Conservation (phyloP, 768 basidiomycete species). For the Melanogaster broomeanus region DNA sequence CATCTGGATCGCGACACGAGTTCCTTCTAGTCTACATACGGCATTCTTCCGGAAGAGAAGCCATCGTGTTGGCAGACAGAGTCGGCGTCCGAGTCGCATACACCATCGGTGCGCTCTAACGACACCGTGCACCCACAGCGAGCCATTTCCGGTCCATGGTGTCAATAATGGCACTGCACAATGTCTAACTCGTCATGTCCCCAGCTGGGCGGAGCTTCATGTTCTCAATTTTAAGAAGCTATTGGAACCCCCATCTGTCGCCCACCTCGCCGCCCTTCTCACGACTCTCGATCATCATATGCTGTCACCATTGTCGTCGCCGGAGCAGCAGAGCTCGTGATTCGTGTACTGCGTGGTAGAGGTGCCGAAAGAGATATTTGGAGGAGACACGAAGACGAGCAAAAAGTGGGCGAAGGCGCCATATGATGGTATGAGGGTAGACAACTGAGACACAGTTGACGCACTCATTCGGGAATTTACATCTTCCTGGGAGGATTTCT, state of each 20-base stretch:
- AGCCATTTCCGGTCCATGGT: not conserved
- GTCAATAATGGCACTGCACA: slow-evolving; percentile 6
- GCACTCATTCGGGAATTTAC: slow-evolving; percentile 11
- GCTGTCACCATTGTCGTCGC: not conserved
- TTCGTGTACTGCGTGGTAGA: slow-evolving; percentile 13
- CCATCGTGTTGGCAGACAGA: slow-evolving; percentile 4
- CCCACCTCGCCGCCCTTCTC: slow-evolving; percentile 8
- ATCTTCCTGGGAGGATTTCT: slow-evolving; percentile 10
- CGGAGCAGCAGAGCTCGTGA: slow-evolving; percentile 5
- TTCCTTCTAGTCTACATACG: slow-evolving; percentile 8
- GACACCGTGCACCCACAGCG: not conserved
- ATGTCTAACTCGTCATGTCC: slow-evolving; percentile 3
- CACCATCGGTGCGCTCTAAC: not conserved
- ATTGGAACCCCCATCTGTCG: slow-evolving; percentile 7
- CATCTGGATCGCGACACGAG: not conserved
- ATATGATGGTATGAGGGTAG: slow-evolving; percentile 11
- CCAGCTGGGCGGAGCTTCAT: slow-evolving; percentile 2
- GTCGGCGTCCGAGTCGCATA: not conserved
- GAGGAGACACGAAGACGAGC: slow-evolving; percentile 7
- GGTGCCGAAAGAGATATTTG: slow-evolving; percentile 10
- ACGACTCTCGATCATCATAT: not conserved
- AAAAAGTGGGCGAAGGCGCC: slow-evolving; percentile 12
- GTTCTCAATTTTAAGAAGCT: not conserved
- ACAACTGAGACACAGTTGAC: slow-evolving; percentile 2
- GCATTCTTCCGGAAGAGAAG: slow-evolving; percentile 5